Conservation (phyloP, 345 rosid species). For the Linum lewisii region DNA sequence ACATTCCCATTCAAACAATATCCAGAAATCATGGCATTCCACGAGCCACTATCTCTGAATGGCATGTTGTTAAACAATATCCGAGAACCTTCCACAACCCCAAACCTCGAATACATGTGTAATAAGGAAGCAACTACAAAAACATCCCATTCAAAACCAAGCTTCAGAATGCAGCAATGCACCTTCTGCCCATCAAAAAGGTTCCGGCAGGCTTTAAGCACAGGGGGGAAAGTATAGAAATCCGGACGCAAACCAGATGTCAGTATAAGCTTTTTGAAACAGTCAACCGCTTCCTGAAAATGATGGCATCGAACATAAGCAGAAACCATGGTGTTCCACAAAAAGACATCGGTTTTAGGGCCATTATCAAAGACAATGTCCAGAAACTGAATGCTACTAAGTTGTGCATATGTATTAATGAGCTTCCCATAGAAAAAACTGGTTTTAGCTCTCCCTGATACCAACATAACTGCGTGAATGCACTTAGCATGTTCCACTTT, state of each 20-base stretch:
- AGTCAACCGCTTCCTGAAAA: constrained; percentile 28
- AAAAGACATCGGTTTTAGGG: constrained; percentile 32
- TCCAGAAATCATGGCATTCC: constrained; percentile 89
- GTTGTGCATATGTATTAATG: constrained; percentile 35
- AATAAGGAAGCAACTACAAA: constrained; percentile 57
- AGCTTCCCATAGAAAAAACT: constrained; percentile 29
- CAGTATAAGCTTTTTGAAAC: constrained; percentile 29
- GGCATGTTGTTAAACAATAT: constrained; percentile 48
- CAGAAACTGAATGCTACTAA: constrained; percentile 25
- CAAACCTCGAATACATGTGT: constrained; percentile 72
- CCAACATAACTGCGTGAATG: constrained; percentile 38
- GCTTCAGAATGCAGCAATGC: constrained; percentile 51
- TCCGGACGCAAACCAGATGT: constrained; percentile 52
- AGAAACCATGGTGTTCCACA: constrained; percentile 52
- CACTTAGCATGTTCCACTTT: constrained; percentile 14
- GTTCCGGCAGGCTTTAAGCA: constrained; percentile 55
- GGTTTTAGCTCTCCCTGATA: constrained; percentile 24
- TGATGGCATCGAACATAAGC: constrained; percentile 30
- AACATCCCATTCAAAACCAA: constrained; percentile 54
- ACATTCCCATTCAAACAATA: constrained; percentile 61
- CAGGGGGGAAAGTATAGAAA: constrained; percentile 56
- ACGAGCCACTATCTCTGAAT: constrained; percentile 48
- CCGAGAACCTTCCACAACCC: constrained; percentile 37
- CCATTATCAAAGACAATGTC: constrained; percentile 30
- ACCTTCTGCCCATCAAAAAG: constrained; percentile 49